A percentile compares a stretch with the other conserved stretches of the same genome.
These are phyloP conservation scores for Phialophora verrucosa DNA, from an alignment of 2,329 filamentous ascomycete genomes.

Conservation along the genomic window DNA sequence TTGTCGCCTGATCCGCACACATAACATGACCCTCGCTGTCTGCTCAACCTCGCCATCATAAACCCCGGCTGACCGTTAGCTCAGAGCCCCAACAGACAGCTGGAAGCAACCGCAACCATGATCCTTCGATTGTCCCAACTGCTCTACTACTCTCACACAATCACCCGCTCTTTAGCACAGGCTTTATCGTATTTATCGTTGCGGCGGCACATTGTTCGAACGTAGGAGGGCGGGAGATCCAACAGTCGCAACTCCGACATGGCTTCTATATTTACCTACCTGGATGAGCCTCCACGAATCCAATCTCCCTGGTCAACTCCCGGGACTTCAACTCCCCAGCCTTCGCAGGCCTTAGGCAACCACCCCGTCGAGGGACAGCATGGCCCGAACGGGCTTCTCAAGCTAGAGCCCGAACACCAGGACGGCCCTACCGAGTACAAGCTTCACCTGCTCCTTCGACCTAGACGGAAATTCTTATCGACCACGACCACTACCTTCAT, in stretches of 20 bases:
- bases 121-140: slow-evolving; percentile 55
- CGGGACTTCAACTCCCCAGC: slow-evolving; percentile 50
- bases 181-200: slow-evolving; percentile 17
- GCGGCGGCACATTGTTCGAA: slow-evolving; percentile 28
- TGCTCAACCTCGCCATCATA: slow-evolving; percentile 8
- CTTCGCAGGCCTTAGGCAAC: slow-evolving; percentile 38
- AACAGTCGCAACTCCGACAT: slow-evolving; percentile 45
- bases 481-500: slow-evolving; percentile 64
- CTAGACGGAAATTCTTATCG: slow-evolving; percentile 73
- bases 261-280: slow-evolving; percentile 96
- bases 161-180: slow-evolving; percentile 53
- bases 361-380: slow-evolving; percentile 49
- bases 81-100: neutral
- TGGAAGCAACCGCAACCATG: slow-evolving; percentile 47
- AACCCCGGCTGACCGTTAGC: neutral
- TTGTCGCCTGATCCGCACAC: neutral
- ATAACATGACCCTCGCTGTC: slow-evolving; percentile 12
- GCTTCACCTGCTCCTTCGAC: slow-evolving; percentile 82
- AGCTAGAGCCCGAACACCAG: slow-evolving; percentile 87
- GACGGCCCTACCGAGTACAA: slow-evolving; percentile 97
- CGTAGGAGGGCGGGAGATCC: slow-evolving; percentile 8
- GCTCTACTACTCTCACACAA: slow-evolving; percentile 57
- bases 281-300: slow-evolving; percentile 83
- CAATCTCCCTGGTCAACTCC: slow-evolving; percentile 85
- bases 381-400: slow-evolving; percentile 65